Evolutionary conservation across 192 early-diverging fungal species (phyloP).

Genomic region (Lobosporangium transversale): DNA sequence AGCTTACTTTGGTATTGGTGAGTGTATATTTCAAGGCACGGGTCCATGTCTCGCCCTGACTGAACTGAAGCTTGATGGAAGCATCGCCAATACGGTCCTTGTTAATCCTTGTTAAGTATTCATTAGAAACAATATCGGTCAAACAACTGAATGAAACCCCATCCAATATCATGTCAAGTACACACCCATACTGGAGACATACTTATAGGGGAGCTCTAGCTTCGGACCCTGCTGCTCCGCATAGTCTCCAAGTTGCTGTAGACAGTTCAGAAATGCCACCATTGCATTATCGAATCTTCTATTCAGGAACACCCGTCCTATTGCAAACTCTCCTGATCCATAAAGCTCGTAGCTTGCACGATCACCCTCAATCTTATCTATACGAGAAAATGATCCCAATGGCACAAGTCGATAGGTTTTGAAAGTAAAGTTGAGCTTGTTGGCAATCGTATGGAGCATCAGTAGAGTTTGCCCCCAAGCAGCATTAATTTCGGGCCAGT

Average conservation of each 20-base stretch:
- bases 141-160: too few species aligned
- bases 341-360: constrained; percentile 84
- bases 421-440: constrained; percentile 86
- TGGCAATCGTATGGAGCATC: constrained; percentile 87
- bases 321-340: constrained; percentile 83
- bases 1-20: constrained; percentile 77
- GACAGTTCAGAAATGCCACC: constrained; percentile 89
- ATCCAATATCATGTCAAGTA: too few species aligned
- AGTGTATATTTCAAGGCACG: constrained; percentile 89
- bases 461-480: constrained; percentile 92
- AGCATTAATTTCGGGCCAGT: constrained; percentile 97
- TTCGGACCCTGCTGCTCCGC: constrained; percentile 75
- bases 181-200: too few species aligned
- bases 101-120: constrained; percentile 68
- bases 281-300: constrained; percentile 89
- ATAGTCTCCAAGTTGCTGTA: constrained; percentile 88
- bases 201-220: constrained; percentile 87
- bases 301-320: constrained; percentile 83
- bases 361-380: constrained; percentile 86
- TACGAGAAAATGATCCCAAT: constrained; percentile 90
- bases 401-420: constrained; percentile 86
- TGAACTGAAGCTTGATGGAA: constrained; percentile 87
- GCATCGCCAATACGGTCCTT: constrained; percentile 90
- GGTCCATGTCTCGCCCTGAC: constrained; percentile 93
- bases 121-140: too few species aligned